Evolutionary conservation across 345 rosid species (phyloP), one percentile per base, ranked within the genome.

Genomic region (Melastoma malabathricum): DNA sequence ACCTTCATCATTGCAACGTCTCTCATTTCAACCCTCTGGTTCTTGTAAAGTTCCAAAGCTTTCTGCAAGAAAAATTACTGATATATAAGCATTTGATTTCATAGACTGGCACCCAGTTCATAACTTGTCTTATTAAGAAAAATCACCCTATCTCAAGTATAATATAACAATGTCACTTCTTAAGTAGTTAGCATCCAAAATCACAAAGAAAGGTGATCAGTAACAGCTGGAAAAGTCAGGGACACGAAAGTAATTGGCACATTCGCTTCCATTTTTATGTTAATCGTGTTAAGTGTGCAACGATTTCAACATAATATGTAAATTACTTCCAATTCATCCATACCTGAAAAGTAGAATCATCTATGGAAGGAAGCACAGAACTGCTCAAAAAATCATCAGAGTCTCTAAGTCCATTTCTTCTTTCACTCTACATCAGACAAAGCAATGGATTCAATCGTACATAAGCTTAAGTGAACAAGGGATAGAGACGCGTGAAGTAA

Each of bases 41-140:
- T 84, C 79, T 73, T 92, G 73, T 87, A 92, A 12, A 77, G 72
- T 57, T 72, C 74, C 78, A 92, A 70, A 15, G 97, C 95, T 65
- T 69, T 76, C 98, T 92, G 86, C 69, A 70, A 29, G 47, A 48
- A 15, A 43, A 7, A 16, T 16, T 17, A 47, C 2, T 22, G 25
- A 22, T 22, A 50, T 25, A 15, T 50, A 34, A 27, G 41, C 39
- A 50, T 15, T 50, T 22, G 25, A 22, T 22, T 22, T 22, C 25
- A 4, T 22, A 22, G 25, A 22, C 25, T 22, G 25, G 25, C 25
- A 22, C 25, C 25, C 25, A 22, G 25, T 22, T 22, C 25, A 22
- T 22, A 22, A 22, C 25, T 22, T 22, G 25, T 22, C 25, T 22
- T 22, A 2, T 22, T 4, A 34, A 34, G 41, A 34, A 9, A 34